A percentile compares a stretch with the other conserved stretches of the same genome.
These are phyloP conservation scores for Phoma sp. DNA, from an alignment of 2,329 filamentous ascomycete species.

Conservation along the genomic window DNA sequence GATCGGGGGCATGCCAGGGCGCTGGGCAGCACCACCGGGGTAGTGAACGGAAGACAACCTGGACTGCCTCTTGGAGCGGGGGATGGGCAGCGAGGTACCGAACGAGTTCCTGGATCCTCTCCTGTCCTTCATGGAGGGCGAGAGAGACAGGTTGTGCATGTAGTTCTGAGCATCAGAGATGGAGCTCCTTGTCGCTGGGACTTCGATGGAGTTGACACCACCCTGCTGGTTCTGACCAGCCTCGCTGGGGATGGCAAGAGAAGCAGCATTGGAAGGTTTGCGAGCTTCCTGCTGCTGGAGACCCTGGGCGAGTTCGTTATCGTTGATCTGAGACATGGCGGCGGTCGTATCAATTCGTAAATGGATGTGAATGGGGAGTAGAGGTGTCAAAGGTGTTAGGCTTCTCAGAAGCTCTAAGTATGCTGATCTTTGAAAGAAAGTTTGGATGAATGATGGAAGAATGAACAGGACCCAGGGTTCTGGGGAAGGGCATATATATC, in stretches of 20 bases:
- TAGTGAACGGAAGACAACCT: slow-evolving; percentile 68
- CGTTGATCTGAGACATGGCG: slow-evolving; percentile 66
- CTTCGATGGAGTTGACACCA: slow-evolving; percentile 63
- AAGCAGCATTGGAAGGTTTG: slow-evolving; percentile 29
- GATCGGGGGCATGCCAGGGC: slow-evolving; percentile 65
- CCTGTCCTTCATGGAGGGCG: slow-evolving; percentile 71
- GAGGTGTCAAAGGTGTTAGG: background rate
- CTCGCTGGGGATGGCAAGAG: slow-evolving; percentile 42
- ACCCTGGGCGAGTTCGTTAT: slow-evolving; percentile 60
- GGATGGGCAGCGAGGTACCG: slow-evolving; percentile 74
- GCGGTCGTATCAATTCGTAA: slow-evolving; percentile 6
- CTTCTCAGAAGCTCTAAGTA: slow-evolving; percentile 18
- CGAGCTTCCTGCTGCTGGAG: slow-evolving; percentile 32
- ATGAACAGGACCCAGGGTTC: slow-evolving; percentile 24
- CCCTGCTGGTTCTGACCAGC: slow-evolving; percentile 36
- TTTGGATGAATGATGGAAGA: slow-evolving; percentile 15
- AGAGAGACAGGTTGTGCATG: slow-evolving; percentile 75
- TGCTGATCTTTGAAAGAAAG: slow-evolving; percentile 15
- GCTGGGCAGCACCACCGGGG: slow-evolving; percentile 52
- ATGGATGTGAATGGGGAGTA: background rate
- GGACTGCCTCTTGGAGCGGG: slow-evolving; percentile 71
- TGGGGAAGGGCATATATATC: slow-evolving; percentile 37
- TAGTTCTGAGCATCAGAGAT: slow-evolving; percentile 71
- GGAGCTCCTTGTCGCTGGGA: slow-evolving; percentile 71
- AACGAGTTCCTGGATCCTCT: slow-evolving; percentile 78